Evolutionary conservation across 371 early-diverging fungal species (phyloP).

Genomic region (Syncephalastrum racemosum): DNA sequence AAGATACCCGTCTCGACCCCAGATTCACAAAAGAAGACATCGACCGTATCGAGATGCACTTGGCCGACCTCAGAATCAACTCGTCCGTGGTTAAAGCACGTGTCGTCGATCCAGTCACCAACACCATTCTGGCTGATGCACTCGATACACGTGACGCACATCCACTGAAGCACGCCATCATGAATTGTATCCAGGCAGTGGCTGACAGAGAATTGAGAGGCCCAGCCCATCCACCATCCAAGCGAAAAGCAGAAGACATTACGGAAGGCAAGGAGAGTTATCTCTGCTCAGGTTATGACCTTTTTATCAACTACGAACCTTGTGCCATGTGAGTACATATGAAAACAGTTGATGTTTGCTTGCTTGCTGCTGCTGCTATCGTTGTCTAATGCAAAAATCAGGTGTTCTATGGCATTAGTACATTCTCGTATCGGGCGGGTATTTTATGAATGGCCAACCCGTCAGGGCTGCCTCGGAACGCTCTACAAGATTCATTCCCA

Average conservation of each 20-base stretch:
- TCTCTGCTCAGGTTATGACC: constrained; percentile 64
- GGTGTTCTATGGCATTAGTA: constrained; percentile 80
- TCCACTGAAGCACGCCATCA: constrained; percentile 62
- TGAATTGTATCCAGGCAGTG: constrained; percentile 58
- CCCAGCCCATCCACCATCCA: constrained; percentile 22
- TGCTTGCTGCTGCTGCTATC: too few relatives aligned
- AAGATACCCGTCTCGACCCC: constrained; percentile 55
- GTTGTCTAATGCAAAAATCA: constrained; percentile 14
- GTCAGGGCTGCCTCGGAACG: constrained; percentile 68
- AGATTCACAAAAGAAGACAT: constrained; percentile 46
- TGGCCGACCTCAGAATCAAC: constrained; percentile 15
- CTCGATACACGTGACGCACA: constrained; percentile 51
- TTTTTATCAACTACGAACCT: constrained; percentile 65
- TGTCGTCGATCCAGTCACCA: constrained; percentile 51
- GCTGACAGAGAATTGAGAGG: constrained; percentile 29
- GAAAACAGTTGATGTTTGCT: too few relatives aligned
- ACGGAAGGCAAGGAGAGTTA: constrained; percentile 25
- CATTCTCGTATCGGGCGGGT: constrained; percentile 79
- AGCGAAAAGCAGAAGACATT: constrained; percentile 24
- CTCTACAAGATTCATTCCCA: constrained; percentile 72
- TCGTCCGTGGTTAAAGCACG: constrained; percentile 26
- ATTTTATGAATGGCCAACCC: constrained; percentile 63
- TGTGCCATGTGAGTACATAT: constrained; percentile 63
- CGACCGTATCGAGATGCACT: constrained; percentile 34
- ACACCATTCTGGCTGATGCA: constrained; percentile 41